Evolutionary conservation across 129 eudicot genomes (phyloP), one percentile per base, ranked within the genome.

Genomic region (Flaveria sonorensis): DNA sequence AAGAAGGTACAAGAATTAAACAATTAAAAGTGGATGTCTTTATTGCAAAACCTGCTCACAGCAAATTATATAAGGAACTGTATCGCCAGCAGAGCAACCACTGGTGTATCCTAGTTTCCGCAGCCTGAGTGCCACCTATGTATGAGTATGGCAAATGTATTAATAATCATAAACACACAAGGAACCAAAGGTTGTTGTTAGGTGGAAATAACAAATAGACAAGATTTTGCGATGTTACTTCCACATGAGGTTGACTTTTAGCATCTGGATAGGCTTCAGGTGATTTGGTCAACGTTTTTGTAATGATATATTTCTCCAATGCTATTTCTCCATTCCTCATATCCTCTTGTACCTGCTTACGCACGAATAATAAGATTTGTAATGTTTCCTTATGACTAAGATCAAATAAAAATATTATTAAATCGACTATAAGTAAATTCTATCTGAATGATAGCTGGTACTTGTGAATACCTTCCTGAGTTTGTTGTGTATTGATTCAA

Each of bases 191-290:
- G 45, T 40, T 18, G 56, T 36, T 39, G 64, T 62, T 45, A 53
- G 32, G 53, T 24, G 82, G 16, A 46, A 42, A 56, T 36, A 79
- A 39, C 43, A 60, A 39, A 78, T 63, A 63, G 45, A 30, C 5
- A 18, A 18, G 26, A 8, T 56, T 63, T 20, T 19, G 74, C 47
- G 67, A 32, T 1, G 50, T 18, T 72, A 78, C 99, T 85, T 95
- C 96, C 68, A 95, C 99, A 83, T 95, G 99, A 70, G 99, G 97
- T 82, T 91, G 99, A 77, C 81, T 91, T 83, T 83, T 91, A 79
- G 97, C 97, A 89, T 95, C 99, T 67, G 99, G 99, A 51, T 95
- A 95, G 45, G 99, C 97, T 91, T 95, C 99, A 21, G 97, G 99
- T 55, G 96, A 89, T 89, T 83, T 95, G 8, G 99, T 95, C 81